Base-by-base conservation (phyloP, 805 yeast genomes). In the Barnettozyma salicaria region DNA sequence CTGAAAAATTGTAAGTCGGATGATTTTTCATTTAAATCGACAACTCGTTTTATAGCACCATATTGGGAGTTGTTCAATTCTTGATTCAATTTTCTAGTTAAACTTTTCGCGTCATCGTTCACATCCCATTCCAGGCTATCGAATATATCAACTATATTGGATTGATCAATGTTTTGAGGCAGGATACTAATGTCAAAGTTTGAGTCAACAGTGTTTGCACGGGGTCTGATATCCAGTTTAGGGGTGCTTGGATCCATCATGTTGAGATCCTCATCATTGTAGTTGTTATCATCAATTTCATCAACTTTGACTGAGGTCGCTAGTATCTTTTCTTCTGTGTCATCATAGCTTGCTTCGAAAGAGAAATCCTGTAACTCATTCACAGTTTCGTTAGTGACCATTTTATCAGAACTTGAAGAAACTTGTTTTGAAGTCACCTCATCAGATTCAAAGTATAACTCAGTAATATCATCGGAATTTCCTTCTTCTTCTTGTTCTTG, bases 81-180 rank as follows among this genome's bases (percentile, higher is more conserved):
- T 27, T 65, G 67, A 27, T 68, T 58, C 33, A 90, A 66, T 50
- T 76, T 78, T 27, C 64, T 67, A 23, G 80, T 68, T 19, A 89
- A 59, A 0, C 69, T 64, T 20, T 65, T 69, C 7, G 85, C 71
- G 43, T 76, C 80, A 51, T 83, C 95, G 5, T 67, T 61, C 2
- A 79, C 70, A 20, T 72, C 72, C 92, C 96, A 90, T 22, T 78
- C 76, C 17, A 88, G 69, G 43, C 84, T 90, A 20, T 81, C 85
- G 40, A 89, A 71, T 11, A 86, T 58, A 42, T 85, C 94, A 33
- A 78, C 80, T 21, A 69, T 64, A 2, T 61, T 58, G 4, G 59
- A 41, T 12, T 49, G 48, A 6, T 37, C 40, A 6, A 26, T 34
- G 19, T 39, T 47, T 19, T 45, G 51, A 13, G 28, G 33, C 5